Evolutionary conservation across 2,329 filamentous ascomycete genomes (phyloP).

Genomic region (Delphinella strobiligena): DNA sequence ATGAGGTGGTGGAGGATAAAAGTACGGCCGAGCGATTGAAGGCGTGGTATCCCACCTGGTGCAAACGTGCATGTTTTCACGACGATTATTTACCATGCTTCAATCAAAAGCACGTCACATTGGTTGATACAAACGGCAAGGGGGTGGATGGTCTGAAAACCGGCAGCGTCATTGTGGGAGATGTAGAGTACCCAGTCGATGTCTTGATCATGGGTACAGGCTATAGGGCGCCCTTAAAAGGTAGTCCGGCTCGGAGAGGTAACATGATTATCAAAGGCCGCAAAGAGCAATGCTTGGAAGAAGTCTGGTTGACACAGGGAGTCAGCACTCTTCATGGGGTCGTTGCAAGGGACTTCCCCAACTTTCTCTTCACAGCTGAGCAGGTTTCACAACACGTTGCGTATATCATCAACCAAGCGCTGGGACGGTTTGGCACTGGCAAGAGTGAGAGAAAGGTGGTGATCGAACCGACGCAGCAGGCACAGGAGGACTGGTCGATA

Average conservation of each 20-base stretch:
- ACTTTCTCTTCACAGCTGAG: conserved; percentile 33
- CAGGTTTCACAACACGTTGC: conserved; percentile 26
- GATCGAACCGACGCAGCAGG: conserved; percentile 34
- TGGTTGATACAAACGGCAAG: conserved; percentile 47
- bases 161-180: conserved; percentile 36
- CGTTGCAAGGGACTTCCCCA: conserved; percentile 39
- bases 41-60: conserved; percentile 49
- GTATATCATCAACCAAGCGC: conserved; percentile 29
- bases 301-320: conserved; percentile 33
- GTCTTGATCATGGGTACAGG: conserved; percentile 37
- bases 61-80: conserved; percentile 52
- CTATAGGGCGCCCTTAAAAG: conserved; percentile 21
- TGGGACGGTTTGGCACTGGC: conserved; percentile 13
- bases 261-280: conserved; percentile 30
- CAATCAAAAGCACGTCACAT: conserved; percentile 45
- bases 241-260: conserved; percentile 18
- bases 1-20: conserved; percentile 41
- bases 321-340: conserved; percentile 42
- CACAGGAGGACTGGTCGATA: conserved; percentile 36
- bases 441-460: conserved; percentile 15
- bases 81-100: conserved; percentile 48
- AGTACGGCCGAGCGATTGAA: conserved; percentile 41
- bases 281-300: conserved; percentile 30
- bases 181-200: conserved; percentile 37
- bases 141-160: conserved; percentile 37